Evolutionary conservation across 1,139 yeast species (phyloP), one percentile per base, ranked within the genome.

Genomic region (Magnusiomyces ingens): DNA sequence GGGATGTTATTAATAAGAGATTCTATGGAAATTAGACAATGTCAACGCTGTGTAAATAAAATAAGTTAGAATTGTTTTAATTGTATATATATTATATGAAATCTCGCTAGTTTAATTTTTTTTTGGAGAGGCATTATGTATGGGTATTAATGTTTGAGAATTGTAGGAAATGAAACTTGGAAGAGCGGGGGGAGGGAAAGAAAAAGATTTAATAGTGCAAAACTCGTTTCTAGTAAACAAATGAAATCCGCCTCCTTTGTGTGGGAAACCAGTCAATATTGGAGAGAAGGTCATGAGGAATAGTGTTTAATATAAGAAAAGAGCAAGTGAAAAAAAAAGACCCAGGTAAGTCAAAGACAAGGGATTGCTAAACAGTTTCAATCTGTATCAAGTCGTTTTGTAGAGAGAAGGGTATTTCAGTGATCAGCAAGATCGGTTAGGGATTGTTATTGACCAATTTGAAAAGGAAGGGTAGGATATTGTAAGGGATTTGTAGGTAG

Each of bases 1-100:
- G 99, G 99, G 80, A 83, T 57, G 91, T 86, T 52, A 80, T 91
- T 37, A 68, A 62, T 55, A 45, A 51, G 40, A 59, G 66, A 47
- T 59, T 58, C 49, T 60, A 71, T 70, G 61, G 52, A 35, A 53
- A 54, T 32, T 50, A 50, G 43, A 21, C 41, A 40, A 40, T 40
- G 21, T 17, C 19, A 6, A 40, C 21, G 10, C 17, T 17, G 21
- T 40, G 21, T 17, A 40, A 15, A 17, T 40, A 21, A 40, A 40
- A 17, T 18, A 40, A 40, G 43, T 17, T 17, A 40, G 32, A 26
- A 26, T 26, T 26, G 32, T 26, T 26, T 26, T 26, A n/a, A 37
- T 37, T 37, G 18, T 37, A 37, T 37, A 37, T 37, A 37, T 37
- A 6, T 5, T 37, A 37, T 37, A 37, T 40, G 3, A 40, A 12